Evolutionary conservation across 2,329 filamentous ascomycete genomes (phyloP).

Genomic region (Pestalotiopsis sp.): DNA sequence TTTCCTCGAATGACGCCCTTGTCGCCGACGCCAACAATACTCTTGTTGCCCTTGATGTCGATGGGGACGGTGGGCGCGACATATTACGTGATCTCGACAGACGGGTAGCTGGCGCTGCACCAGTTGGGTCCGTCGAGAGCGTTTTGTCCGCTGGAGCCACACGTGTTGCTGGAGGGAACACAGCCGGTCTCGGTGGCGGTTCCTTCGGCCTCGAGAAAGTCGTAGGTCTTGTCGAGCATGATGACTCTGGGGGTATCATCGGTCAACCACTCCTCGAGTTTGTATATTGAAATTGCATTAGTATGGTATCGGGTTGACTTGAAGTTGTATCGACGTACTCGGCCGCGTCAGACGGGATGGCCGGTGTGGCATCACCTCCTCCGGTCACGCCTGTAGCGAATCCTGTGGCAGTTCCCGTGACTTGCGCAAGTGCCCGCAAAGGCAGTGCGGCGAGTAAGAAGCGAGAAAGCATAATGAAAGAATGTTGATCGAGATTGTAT

Average conservation of each 20-base stretch:
- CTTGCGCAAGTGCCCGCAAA: background rate
- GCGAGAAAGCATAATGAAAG: background rate
- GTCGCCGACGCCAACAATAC: slow-evolving; percentile 53
- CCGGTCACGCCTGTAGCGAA: background rate
- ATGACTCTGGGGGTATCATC: background rate
- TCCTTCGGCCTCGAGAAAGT: background rate
- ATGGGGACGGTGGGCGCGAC: slow-evolving; percentile 53
- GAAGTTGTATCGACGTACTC: background rate
- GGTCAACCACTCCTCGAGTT: background rate
- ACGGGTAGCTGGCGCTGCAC: slow-evolving; percentile 12
- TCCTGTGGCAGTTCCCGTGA: background rate
- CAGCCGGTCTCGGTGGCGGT: background rate
- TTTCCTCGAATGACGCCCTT: slow-evolving; percentile 60
- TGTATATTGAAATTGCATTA: too few species aligned
- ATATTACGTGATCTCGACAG: slow-evolving; percentile 44
- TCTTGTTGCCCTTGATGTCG: slow-evolving; percentile 58
- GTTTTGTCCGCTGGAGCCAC: background rate
- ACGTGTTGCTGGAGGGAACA: background rate
- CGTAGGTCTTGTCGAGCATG: background rate
- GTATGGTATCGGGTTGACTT: background rate
- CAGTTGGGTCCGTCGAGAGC: background rate
- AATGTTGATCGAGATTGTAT: background rate
- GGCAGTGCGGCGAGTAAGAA: background rate
- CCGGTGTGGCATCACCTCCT: background rate
- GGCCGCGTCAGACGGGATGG: background rate